Conservation (phyloP, 2,329 filamentous ascomycete genomes). For the Rasamsonia emersonii region DNA sequence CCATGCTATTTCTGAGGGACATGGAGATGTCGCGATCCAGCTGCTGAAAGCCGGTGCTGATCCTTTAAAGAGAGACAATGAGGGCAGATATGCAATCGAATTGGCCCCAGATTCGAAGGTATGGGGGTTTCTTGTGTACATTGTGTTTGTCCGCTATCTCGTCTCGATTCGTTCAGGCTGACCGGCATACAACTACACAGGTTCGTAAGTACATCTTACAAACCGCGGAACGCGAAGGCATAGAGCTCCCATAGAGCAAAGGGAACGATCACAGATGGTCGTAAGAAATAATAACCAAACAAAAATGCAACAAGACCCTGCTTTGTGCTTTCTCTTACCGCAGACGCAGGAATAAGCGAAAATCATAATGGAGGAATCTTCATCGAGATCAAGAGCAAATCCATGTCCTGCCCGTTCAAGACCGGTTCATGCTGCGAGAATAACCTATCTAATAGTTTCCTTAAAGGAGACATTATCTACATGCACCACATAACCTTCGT, state of each 20-base stretch:
- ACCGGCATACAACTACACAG: too few species aligned
- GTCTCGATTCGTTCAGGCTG: neutral
- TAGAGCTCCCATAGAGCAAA: constrained; percentile 46
- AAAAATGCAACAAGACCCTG: too few species aligned
- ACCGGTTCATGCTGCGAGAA: too few species aligned
- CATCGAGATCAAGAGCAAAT: too few species aligned
- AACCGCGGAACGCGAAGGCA: constrained; percentile 74
- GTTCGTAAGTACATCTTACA: constrained; percentile 69
- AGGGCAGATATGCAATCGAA: constrained; percentile 66
- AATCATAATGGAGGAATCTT: too few species aligned
- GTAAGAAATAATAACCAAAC: too few species aligned
- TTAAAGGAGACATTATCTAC: constrained; percentile 4
- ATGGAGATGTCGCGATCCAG: constrained; percentile 72
- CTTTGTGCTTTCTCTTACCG: too few species aligned
- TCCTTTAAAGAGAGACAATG: constrained; percentile 62
- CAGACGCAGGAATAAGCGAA: too few species aligned
- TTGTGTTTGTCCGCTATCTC: neutral
- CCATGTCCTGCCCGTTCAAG: too few species aligned
- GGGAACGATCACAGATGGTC: constrained; percentile 1
- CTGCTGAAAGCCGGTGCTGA: constrained; percentile 81
- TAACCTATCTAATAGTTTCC: constrained; percentile 1
- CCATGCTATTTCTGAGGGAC: constrained; percentile 55
- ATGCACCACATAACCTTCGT: constrained; percentile 2
- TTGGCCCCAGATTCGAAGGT: constrained; percentile 81
- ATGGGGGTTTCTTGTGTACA: constrained; percentile 20